These are phyloP conservation scores for Nemophila menziesii DNA, from an alignment of 257 asterid species.

Conservation along the genomic window DNA sequence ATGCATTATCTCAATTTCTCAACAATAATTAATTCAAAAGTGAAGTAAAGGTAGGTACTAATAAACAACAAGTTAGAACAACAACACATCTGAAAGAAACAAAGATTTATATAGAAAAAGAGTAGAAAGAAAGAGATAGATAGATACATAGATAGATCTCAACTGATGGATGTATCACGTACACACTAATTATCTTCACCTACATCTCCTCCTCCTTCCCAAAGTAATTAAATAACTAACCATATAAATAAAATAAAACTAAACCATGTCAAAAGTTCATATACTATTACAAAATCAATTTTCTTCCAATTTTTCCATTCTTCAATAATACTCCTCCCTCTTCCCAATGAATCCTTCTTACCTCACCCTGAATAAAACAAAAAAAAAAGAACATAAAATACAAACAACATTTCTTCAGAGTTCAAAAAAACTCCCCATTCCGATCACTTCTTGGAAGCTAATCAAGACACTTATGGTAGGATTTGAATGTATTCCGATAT, in stretches of 20 bases:
- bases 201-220: conserved; percentile 10
- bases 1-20: conserved; percentile 22
- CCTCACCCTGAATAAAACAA: too few species aligned
- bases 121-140: conserved; percentile 15
- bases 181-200: conserved; percentile 24
- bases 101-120: conserved; percentile 19
- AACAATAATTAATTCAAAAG: conserved; percentile 28
- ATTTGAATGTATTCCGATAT: conserved; percentile 28
- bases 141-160: conserved; percentile 8
- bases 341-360: conserved; percentile 7
- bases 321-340: conserved; percentile 1
- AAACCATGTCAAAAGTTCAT: conserved; percentile 13
- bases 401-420: too few species aligned
- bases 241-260: conserved; percentile 14
- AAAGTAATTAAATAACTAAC: conserved; percentile 16
- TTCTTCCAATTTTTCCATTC: not conserved
- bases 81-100: conserved; percentile 20
- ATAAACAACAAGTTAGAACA: too few species aligned
- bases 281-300: not conserved
- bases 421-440: too few species aligned
- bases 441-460: conserved; percentile 8
- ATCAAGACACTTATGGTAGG: conserved; percentile 18
- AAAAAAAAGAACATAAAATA: conserved; percentile 13
- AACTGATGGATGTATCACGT: conserved; percentile 15
- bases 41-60: conserved; percentile 25